phyloP scores from a whole-genome alignment of 495 filamentous ascomycete species.

The Penicillium atrosanguineum region DNA sequence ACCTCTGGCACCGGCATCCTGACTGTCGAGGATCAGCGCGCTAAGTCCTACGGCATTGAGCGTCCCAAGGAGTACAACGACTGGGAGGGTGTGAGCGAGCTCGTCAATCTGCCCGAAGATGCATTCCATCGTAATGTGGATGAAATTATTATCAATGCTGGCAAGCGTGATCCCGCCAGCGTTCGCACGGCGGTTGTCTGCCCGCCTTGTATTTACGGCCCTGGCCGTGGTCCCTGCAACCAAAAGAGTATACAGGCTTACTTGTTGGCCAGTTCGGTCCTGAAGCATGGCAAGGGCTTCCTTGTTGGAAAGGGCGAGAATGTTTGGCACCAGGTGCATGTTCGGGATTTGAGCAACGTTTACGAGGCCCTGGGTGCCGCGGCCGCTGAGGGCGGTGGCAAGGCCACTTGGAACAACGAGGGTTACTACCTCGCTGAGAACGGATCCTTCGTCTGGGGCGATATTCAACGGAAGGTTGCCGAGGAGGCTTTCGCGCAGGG shows the following conservation, averaged over 20 bases:
- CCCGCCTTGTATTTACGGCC: constrained; percentile 77
- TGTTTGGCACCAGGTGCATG: constrained; percentile 71
- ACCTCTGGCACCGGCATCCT: constrained; percentile 63
- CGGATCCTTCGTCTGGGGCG: constrained; percentile 68
- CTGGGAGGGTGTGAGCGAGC: constrained; percentile 54
- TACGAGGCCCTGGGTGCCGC: constrained; percentile 66
- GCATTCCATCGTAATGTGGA: constrained; percentile 62
- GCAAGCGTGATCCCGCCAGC: constrained; percentile 37
- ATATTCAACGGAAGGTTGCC: constrained; percentile 60
- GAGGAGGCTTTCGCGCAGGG: constrained; percentile 61
- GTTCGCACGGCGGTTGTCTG: constrained; percentile 71
- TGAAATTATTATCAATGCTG: constrained; percentile 52
- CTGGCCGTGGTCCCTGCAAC: constrained; percentile 69
- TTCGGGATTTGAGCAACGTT: constrained; percentile 66
- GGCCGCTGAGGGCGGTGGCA: constrained; percentile 53
- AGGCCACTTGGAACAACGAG: constrained; percentile 69
- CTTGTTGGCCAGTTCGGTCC: constrained; percentile 49
- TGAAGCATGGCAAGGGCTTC: constrained; percentile 63
- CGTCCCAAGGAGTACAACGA: constrained; percentile 58
- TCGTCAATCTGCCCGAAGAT: constrained; percentile 53
- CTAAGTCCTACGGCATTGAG: constrained; percentile 51
- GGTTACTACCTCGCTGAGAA: constrained; percentile 77
- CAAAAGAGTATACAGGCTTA: constrained; percentile 65
- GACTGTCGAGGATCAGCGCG: constrained; percentile 47
- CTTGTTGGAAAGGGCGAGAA: constrained; percentile 62